Base-by-base conservation (phyloP, 257 asterid genomes). In the Gentiana macrophylla region DNA sequence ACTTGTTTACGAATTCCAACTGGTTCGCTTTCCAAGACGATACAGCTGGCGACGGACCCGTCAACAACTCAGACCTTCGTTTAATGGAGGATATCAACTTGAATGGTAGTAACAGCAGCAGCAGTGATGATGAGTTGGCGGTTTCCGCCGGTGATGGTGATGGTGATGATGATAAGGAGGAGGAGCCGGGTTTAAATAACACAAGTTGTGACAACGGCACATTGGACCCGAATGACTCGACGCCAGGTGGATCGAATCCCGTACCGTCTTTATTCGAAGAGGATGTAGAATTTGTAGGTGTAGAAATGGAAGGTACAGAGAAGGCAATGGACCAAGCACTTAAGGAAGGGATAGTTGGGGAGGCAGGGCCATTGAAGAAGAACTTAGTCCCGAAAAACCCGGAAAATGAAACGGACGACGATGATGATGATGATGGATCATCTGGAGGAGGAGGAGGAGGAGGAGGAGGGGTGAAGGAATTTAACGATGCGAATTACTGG, bases 21-120 rank as follows among this genome's bases (percentile, higher is more conserved):
- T 92, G 99, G 99, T 92, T 92, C 79, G 94, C 95, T 5, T 92
- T 88, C 74, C 94, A 88, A 86, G 97, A 83, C 34, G 97, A 85
- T 52, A 70, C 75, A 68, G 61, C 49, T 60, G 84, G 77, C 63
- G 77, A 73, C 64, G 71, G 69, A 49, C 65, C 84, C 32, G 70
- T 67, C 62, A 85, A 67, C 62, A 61, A 78, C 76, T 78, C 95
- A 53, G 71, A 84, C 4, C 68, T 89, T 47, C 86, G 83, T 43
- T 10, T 41, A 10, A 77, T 79, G 70, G 89, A 80, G 8, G 80
- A 79, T 66, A 73, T 78, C 34, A 83, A 81, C 70, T 63, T 83
- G 65, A 79, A 76, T 10, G 46, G 46, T 1, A 79, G 86, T 13
- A 82, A 60, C 74, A 72, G 69, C 69, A 24, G 24, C 24, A 24